A percentile compares a stretch with the other conserved stretches of the same genome.
phyloP scores from a whole-genome alignment of 2,329 filamentous ascomycete genomes.

The Cordyceps farinosa region DNA sequence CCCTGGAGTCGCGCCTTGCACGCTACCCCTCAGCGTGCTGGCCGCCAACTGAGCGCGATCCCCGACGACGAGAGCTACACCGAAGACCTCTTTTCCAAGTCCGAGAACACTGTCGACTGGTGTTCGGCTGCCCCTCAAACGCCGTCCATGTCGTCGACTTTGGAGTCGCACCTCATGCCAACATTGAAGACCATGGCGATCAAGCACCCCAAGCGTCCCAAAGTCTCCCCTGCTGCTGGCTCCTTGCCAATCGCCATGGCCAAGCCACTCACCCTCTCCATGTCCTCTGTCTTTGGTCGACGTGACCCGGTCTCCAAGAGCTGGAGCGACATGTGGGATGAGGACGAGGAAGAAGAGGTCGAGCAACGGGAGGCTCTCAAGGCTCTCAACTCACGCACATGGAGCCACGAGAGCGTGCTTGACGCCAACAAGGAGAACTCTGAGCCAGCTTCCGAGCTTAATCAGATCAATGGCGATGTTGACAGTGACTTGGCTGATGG shows the following conservation, averaged over 20 bases:
- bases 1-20: constrained; percentile 93
- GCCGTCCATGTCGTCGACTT: constrained; percentile 76
- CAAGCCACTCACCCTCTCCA: constrained; percentile 66
- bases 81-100: constrained; percentile 82
- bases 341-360: constrained; percentile 68
- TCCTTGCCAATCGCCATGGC: constrained; percentile 78
- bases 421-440: constrained; percentile 25
- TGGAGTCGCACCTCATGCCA: constrained; percentile 76
- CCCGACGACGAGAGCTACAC: constrained; percentile 74
- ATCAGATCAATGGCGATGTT: constrained; percentile 46
- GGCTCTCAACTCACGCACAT: constrained; percentile 69
- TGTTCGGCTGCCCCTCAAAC: constrained; percentile 73
- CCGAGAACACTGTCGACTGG: constrained; percentile 71
- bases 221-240: constrained; percentile 58
- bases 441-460: constrained; percentile 23
- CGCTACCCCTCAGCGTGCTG: constrained; percentile 64
- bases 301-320: constrained; percentile 89
- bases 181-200: constrained; percentile 75
- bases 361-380: constrained; percentile 51
- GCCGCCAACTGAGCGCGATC: constrained; percentile 83
- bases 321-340: constrained; percentile 97
- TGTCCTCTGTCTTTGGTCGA: constrained; percentile 76
- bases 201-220: constrained; percentile 38
- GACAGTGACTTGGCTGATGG: constrained; percentile 66
- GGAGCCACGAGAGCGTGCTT: constrained; percentile 69